Percentiles rank a stretch among this genome's conserved stretches.
Conservation (phyloP, 331 rosid genomes). For the Acacia concinna region DNA sequence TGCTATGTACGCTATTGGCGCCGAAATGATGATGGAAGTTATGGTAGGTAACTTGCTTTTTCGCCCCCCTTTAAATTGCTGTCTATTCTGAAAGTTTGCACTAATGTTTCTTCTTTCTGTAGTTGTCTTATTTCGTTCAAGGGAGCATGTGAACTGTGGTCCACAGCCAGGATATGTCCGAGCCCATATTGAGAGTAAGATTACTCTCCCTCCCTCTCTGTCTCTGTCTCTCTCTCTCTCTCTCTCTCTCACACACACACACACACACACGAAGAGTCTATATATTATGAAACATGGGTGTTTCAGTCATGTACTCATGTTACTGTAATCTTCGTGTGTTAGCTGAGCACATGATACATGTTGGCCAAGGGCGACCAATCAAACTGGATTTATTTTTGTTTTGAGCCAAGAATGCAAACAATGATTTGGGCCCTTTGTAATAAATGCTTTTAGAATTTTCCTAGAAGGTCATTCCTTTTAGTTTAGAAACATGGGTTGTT, state of each 20-base stretch:
- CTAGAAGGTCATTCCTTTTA: background rate
- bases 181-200: conserved; percentile 96
- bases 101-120: conserved; percentile 45
- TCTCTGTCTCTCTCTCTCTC: conserved; percentile 8
- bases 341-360: background rate
- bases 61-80: too few species aligned
- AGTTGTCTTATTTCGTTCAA: conserved; percentile 96
- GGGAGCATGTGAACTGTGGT: conserved; percentile 93
- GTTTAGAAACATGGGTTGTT: background rate
- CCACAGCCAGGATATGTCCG: conserved; percentile 95
- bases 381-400: background rate
- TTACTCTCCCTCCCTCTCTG: conserved; percentile 19
- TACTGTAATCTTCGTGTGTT: background rate
- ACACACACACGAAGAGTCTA: background rate
- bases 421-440: background rate
- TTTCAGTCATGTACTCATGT: background rate
- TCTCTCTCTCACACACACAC: too few species aligned
- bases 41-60: conserved; percentile 58
- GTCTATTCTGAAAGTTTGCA: conserved; percentile 10
- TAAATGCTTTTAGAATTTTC: background rate
- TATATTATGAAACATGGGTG: conserved; percentile 5
- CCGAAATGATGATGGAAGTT: conserved; percentile 98
- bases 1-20: conserved; percentile 99
- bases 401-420: background rate
- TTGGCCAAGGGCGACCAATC: background rate